Evolutionary conservation across 2,329 filamentous ascomycete genomes (phyloP).

Genomic region (Neonectria coccinea): DNA sequence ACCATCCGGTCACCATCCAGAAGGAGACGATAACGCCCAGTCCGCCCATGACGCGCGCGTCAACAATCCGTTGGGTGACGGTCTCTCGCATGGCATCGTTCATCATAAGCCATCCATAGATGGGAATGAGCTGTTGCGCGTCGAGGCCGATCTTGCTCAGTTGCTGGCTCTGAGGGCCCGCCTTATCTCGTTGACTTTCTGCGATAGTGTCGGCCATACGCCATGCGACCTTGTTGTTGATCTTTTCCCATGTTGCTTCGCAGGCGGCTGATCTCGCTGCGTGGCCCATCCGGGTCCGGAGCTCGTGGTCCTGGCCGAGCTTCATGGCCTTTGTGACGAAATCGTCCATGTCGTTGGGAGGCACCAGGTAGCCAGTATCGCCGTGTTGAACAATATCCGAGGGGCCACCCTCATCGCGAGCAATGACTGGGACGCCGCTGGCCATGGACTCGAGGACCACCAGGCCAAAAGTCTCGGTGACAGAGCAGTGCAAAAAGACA

Average conservation of each 20-base stretch:
- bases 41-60: slow-evolving; percentile 59
- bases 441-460: slow-evolving; percentile 80
- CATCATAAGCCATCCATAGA: slow-evolving; percentile 60
- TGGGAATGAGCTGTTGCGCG: slow-evolving; percentile 51
- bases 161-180: slow-evolving; percentile 25
- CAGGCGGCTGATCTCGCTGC: slow-evolving; percentile 68
- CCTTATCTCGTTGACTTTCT: slow-evolving; percentile 54
- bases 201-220: slow-evolving; percentile 68
- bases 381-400: slow-evolving; percentile 73
- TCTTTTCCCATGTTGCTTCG: slow-evolving; percentile 77
- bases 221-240: slow-evolving; percentile 77
- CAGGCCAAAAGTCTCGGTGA: slow-evolving; percentile 78
- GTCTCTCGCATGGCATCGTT: slow-evolving; percentile 53
- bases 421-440: slow-evolving; percentile 75
- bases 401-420: slow-evolving; percentile 76
- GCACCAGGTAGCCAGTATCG: slow-evolving; percentile 70
- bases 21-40: slow-evolving; percentile 60
- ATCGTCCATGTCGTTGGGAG: slow-evolving; percentile 67
- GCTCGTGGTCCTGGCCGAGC: slow-evolving; percentile 58
- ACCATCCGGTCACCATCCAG: slow-evolving; percentile 62
- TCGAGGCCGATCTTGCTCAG: slow-evolving; percentile 33
- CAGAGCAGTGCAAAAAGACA: slow-evolving; percentile 77
- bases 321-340: slow-evolving; percentile 67
- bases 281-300: slow-evolving; percentile 59
- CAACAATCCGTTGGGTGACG: slow-evolving; percentile 53